These are phyloP conservation scores for Suillus lakei DNA, from an alignment of 768 basidiomycete species.

Conservation along the genomic window DNA sequence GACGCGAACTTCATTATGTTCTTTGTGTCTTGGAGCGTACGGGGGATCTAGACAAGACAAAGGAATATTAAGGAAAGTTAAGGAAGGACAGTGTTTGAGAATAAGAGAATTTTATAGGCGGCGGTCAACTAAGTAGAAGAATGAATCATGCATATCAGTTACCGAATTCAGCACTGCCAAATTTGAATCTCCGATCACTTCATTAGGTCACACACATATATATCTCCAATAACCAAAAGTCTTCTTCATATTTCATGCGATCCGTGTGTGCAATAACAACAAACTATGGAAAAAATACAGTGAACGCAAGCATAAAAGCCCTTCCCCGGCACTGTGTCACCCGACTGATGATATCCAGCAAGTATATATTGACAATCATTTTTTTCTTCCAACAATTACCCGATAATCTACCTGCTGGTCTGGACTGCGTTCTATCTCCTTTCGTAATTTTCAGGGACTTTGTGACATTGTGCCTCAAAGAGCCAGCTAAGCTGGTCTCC, in stretches of 20 bases:
- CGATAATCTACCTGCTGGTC: background rate
- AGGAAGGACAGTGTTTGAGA: slow-evolving; percentile 5
- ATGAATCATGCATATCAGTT: slow-evolving; percentile 1
- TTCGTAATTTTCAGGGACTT: background rate
- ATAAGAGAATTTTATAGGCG: slow-evolving; percentile 8
- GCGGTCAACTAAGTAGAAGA: background rate
- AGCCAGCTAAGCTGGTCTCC: background rate
- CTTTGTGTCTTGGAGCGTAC: slow-evolving; percentile 2
- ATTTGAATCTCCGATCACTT: background rate
- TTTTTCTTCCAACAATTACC: background rate
- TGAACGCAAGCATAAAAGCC: background rate
- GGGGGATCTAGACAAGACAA: slow-evolving; percentile 5
- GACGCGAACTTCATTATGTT: slow-evolving; percentile 34
- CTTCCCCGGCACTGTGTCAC: background rate
- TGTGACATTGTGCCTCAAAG: background rate
- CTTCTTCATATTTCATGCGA: background rate
- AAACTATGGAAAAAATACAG: background rate
- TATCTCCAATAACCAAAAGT: background rate
- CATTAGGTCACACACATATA: background rate
- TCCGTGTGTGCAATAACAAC: background rate
- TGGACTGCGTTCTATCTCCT: slow-evolving; percentile 1
- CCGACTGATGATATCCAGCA: background rate
- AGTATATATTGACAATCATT: background rate
- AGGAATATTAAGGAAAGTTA: slow-evolving; percentile 17
- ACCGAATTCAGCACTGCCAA: background rate